A percentile compares a stretch with the other conserved stretches of the same genome.
phyloP scores from a whole-genome alignment of 1,284 basidiomycete species.

The Ceratobasidium sp. region DNA sequence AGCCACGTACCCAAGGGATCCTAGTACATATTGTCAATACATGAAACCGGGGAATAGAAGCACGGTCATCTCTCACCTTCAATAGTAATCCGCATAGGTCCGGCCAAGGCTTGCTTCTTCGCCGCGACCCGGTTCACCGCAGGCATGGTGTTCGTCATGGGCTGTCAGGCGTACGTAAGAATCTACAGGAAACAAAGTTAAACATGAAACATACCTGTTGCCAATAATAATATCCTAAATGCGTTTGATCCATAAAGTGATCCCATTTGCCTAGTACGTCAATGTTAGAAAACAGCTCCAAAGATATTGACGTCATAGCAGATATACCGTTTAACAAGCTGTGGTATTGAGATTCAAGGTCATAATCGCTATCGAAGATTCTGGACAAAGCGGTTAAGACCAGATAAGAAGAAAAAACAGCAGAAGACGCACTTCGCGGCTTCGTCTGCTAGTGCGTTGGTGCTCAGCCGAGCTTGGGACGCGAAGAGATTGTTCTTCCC shows the following conservation, averaged over 20 bases:
- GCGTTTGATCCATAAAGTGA: conserved; percentile 53
- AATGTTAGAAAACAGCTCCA: background rate
- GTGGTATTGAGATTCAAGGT: conserved; percentile 72
- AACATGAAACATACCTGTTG: conserved; percentile 60
- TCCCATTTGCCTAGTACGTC: conserved; percentile 40
- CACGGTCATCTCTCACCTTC: conserved; percentile 63
- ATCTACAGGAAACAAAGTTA: background rate
- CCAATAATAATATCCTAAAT: conserved; percentile 76
- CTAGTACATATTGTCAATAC: background rate
- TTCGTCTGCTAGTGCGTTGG: conserved; percentile 69
- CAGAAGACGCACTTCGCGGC: conserved; percentile 59
- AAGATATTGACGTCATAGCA: too few species aligned
- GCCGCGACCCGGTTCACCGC: conserved; percentile 67
- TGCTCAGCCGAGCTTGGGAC: conserved; percentile 72
- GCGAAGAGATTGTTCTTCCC: conserved; percentile 70
- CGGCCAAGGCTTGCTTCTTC: conserved; percentile 69
- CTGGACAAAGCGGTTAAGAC: background rate
- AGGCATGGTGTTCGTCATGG: conserved; percentile 64
- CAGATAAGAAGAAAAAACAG: background rate
- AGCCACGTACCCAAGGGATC: conserved; percentile 25
- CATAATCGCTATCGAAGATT: conserved; percentile 71
- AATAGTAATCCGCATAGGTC: conserved; percentile 71
- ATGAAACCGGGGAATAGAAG: background rate
- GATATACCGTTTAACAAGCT: conserved; percentile 67
- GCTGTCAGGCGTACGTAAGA: conserved; percentile 10